Conservation (phyloP, 257 asterid species). For the Gardenia jasminoides region DNA sequence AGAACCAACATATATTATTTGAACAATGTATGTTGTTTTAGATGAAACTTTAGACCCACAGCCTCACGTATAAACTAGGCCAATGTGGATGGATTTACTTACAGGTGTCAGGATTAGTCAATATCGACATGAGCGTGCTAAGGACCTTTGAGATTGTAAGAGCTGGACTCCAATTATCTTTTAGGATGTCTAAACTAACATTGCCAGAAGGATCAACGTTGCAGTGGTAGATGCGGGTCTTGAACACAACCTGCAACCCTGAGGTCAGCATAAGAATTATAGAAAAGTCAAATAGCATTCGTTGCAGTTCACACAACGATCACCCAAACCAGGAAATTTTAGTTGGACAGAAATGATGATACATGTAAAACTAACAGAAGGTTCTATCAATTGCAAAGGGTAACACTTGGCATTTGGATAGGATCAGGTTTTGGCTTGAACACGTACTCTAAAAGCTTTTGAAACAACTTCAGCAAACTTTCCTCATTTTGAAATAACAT, state of each 20-base stretch:
- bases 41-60: background rate
- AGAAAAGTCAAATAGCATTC: background rate
- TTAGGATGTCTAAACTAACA: conserved; percentile 80
- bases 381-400: no score
- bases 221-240: conserved; percentile 86
- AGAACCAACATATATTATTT: conserved; percentile 5
- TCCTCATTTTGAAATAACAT: background rate
- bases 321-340: background rate
- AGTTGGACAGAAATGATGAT: background rate
- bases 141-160: conserved; percentile 82
- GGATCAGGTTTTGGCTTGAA: background rate
- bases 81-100: conserved; percentile 27
- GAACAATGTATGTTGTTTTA: background rate
- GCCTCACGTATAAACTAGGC: background rate
- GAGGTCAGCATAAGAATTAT: conserved; percentile 38
- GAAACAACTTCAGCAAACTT: background rate
- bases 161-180: conserved; percentile 97
- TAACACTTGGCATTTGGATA: background rate
- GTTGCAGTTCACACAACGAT: background rate
- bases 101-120: conserved; percentile 74
- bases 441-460: background rate
- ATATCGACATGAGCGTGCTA: conserved; percentile 76
- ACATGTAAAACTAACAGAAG: background rate
- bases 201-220: conserved; percentile 76
- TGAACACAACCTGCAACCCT: conserved; percentile 82